Base-by-base conservation (phyloP, 192 early-diverging fungal species). In the Backusella sp. region DNA sequence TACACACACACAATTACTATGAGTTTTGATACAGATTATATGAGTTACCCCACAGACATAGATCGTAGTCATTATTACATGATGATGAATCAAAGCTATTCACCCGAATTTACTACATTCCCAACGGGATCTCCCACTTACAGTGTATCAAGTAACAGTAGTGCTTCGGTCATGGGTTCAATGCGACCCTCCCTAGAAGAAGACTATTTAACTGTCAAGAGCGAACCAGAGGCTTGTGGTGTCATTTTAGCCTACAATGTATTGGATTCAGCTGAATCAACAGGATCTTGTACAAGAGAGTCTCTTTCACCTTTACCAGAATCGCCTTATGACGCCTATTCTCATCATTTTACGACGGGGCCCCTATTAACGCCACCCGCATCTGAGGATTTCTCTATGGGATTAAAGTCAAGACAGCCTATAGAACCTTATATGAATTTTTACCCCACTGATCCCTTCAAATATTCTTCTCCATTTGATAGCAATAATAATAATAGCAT, bases 321-420 rank as follows among this genome's bases (percentile, higher is more conserved):
- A 66, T 66, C 73, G 39, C 66, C 35, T 21, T 74, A 74, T 44
- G 73, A 74, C 73, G 39, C 56, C 17, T 74, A 74, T 65, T 41
- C 73, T 67, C 56, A 74, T 6, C 73, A 74, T 36, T 66, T 66
- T 9, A 32, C 73, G 39, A 30, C 73, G 59, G 73, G 39, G 41
- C 59, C 41, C 65, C 59, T 74, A 66, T 41, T 41, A 66, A 74
- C 73, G 73, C 72, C 72, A 73, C 72, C 72, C 30, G 72, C 52
- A 65, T 56, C 53, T 8, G 72, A 73, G 11, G 56, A 62, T 62
- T 44, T 17, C 15, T n/a, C 46, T 62, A 28, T 62, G 26, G 21
- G 23, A 62, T 62, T 62, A 62, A 62, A 62, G 23, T 7, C 53
- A 56, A 56, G 53, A 56, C 53, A 56, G 9, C 56, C 56, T 26